Base-by-base conservation (phyloP, 2,329 filamentous ascomycete genomes). In the Cordyceps javanica region DNA sequence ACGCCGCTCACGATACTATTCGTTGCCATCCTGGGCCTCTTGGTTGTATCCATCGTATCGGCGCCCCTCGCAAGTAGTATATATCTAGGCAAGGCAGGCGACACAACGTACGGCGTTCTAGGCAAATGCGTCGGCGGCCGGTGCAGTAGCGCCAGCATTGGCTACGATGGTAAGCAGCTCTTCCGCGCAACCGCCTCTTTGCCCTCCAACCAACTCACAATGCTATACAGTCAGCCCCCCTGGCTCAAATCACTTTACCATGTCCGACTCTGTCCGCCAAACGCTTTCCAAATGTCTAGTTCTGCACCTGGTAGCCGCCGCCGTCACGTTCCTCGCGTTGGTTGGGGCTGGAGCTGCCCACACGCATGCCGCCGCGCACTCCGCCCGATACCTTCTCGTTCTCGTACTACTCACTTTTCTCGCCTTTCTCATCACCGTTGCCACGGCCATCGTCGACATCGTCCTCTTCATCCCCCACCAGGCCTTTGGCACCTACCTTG, bases 391-490 rank as follows among this genome's bases (percentile, higher is more conserved):
- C 69, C 82, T 97, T 5, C 83, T 97, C 34, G 82, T 84, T 28
- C 78, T 97, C 34, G 87, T 97, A 63, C 92, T 97, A 62, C 82
- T 97, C 64, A 87, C 89, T 58, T 85, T 97, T 61, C 82, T 96
- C 51, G 91, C 91, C 9, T 85, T 97, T 48, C 76, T 97, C 30
- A 82, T 94, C 62, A 87, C 90, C 48, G 80, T 97, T 1, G 80
- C 96, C 58, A 89, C 92, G 25, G 97, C 97, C 74, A 77, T 99
- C 26, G 87, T 97, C 66, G 94, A 99, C 72, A 90, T 97, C 26
- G 78, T 99, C 34, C 80, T 99, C 23, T 99, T 99, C 69, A 89
- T 97, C 16, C 94, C 94, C 49, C 92, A 97, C 72, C 77, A 97
- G 75, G 84, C 87, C 68, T 97, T 92, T 91, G 94, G 92, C 62